Base-by-base conservation (phyloP, 306 rosid genomes). In the Glycine tomentella region DNA sequence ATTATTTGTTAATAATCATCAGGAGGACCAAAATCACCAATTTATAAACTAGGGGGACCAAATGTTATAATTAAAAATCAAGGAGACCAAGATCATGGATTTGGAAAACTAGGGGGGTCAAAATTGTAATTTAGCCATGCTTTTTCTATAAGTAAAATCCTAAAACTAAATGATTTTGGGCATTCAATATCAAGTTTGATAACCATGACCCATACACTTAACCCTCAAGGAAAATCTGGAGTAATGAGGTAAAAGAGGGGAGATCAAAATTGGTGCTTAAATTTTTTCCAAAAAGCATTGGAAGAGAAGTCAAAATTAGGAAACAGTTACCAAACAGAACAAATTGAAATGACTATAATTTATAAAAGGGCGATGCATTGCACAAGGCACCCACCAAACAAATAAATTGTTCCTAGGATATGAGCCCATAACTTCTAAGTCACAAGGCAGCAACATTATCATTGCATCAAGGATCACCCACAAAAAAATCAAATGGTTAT, bases 401-500 rank as follows among this genome's bases (percentile, higher is more conserved):
- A 25, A 25, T 25, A 25, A 25, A 25, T 25, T 25, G 31, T 25
- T 25, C 31, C 31, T 25, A 0, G 2, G 31, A 25, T 25, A 25
- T 25, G 31, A 25, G 31, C 31, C 31, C 31, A 25, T 25, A 25
- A 25, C 31, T 25, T 25, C 2, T 25, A 25, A 25, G 31, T 25
- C 31, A 25, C 31, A 25, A 9, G 38, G 73, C 9, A 45, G 55
- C n/a, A 68, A 68, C 9, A 9, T 16, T 68, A 45, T 17, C 55
- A 16, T 15, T 45, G 38, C 4, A 13, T 45, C 55, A 68, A 68
- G 55, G 15, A 33, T 44, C 51, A 16, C n/a, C 55, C 38, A 16
- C 31, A 55, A 34, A 38, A 72, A 45, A 76, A 81, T 13, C n/a
- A 75, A 74, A 77, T 34, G 51, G 74, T 38, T 31, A 40, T 12